These are phyloP conservation scores for Sporothrix phasma DNA, from an alignment of 2,329 filamentous ascomycete genomes.

Conservation along the genomic window DNA sequence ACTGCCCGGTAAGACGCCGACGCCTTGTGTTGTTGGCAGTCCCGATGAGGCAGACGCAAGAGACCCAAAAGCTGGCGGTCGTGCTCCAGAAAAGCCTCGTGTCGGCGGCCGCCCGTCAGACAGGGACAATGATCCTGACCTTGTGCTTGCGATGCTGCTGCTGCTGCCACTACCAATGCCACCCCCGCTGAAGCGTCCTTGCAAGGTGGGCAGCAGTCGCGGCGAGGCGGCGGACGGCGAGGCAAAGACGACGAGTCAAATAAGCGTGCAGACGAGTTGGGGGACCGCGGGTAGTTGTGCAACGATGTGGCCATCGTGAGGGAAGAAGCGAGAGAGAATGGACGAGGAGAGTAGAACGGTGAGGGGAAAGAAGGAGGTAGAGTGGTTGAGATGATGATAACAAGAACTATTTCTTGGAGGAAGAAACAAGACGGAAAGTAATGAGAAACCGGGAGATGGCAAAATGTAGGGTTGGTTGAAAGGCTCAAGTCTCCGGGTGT, in stretches of 20 bases:
- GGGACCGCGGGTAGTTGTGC: slow-evolving; percentile 52
- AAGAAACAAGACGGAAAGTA: background rate
- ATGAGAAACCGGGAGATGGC: background rate
- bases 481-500: background rate
- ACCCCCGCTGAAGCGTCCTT: slow-evolving; percentile 35
- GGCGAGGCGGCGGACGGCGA: slow-evolving; percentile 54
- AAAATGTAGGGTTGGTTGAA: background rate
- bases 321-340: background rate
- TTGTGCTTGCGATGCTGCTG: background rate
- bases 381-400: background rate
- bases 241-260: slow-evolving; percentile 55
- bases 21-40: slow-evolving; percentile 36
- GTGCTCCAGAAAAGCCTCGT: background rate
- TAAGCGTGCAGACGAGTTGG: slow-evolving; percentile 50
- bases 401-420: too few relatives aligned
- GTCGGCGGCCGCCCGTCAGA: slow-evolving; percentile 6
- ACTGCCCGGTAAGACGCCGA: slow-evolving; percentile 41
- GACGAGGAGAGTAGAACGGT: background rate
- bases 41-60: slow-evolving; percentile 29
- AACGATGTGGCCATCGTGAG: slow-evolving; percentile 44
- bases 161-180: background rate
- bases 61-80: background rate
- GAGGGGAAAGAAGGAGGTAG: background rate
- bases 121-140: background rate
- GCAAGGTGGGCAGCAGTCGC: slow-evolving; percentile 33